These are phyloP conservation scores for Silene uniflora DNA, from an alignment of 148 eudicot genomes.

Conservation along the genomic window DNA sequence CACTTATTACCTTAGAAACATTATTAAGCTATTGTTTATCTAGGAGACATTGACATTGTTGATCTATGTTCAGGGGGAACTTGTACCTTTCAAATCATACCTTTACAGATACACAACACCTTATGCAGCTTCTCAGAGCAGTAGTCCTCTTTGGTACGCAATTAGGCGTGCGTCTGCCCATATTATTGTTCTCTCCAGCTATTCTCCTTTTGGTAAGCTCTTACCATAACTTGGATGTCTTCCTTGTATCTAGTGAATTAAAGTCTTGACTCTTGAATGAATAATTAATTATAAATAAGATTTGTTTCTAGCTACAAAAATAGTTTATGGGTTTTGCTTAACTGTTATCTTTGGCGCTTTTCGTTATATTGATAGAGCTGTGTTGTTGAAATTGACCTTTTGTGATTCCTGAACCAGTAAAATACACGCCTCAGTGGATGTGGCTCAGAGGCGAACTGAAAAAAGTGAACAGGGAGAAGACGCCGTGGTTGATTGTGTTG, in stretches of 20 bases:
- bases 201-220: constrained; percentile 85
- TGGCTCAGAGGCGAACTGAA: constrained; percentile 67
- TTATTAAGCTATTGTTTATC: neutral
- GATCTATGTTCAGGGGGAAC: constrained; percentile 58
- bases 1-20: too few relatives aligned
- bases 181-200: constrained; percentile 83
- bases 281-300: neutral
- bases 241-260: neutral
- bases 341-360: neutral
- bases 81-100: constrained; percentile 66
- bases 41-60: constrained; percentile 6
- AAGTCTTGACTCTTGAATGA: neutral
- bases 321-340: neutral
- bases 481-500: constrained; percentile 94
- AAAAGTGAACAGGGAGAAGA: constrained; percentile 76
- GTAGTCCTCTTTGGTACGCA: constrained; percentile 83
- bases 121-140: constrained; percentile 63
- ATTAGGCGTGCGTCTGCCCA: constrained; percentile 93
- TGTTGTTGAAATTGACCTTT: constrained; percentile 2
- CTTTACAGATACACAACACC: constrained; percentile 81
- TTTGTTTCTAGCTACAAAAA: neutral
- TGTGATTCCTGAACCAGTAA: constrained; percentile 49
- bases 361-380: neutral
- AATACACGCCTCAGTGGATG: constrained; percentile 76
- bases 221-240: neutral